These are phyloP conservation scores for Cercophora scortea DNA, from an alignment of 495 filamentous ascomycete genomes.

Conservation along the genomic window DNA sequence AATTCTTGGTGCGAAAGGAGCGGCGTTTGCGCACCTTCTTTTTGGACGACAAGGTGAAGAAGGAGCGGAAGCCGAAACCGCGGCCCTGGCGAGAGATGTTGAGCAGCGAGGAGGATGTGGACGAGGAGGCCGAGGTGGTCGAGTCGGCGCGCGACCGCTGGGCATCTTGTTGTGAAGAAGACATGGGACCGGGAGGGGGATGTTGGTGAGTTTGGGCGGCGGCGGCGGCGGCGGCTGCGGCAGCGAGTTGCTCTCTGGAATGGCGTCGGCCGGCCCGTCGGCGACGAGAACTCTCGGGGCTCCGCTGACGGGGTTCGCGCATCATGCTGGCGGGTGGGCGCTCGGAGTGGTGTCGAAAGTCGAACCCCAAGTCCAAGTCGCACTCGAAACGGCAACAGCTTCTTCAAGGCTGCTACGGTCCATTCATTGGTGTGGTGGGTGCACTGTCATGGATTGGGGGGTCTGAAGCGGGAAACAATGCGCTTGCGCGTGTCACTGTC, in stretches of 20 bases:
- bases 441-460: conserved; percentile 3
- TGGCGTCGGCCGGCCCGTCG: conserved; percentile 39
- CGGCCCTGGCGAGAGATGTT: conserved; percentile 34
- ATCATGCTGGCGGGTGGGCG: conserved; percentile 20
- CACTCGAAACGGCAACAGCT: too few relatives aligned
- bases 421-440: conserved; percentile 15
- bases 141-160: conserved; percentile 30
- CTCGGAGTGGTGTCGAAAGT: too few relatives aligned
- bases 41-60: conserved; percentile 30
- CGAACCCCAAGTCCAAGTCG: too few relatives aligned
- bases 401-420: not conserved
- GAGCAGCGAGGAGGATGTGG: conserved; percentile 38
- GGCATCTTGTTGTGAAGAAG: conserved; percentile 17
- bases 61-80: conserved; percentile 33
- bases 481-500: not conserved
- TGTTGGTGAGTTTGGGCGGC: conserved; percentile 24
- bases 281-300: conserved; percentile 40
- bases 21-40: conserved; percentile 38
- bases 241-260: conserved; percentile 38
- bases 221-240: conserved; percentile 18
- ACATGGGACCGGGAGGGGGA: conserved; percentile 25
- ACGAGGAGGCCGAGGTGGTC: conserved; percentile 30
- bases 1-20: conserved; percentile 36
- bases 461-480: not conserved
- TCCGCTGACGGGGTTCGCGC: conserved; percentile 40